Evolutionary conservation across 2,329 filamentous ascomycete genomes (phyloP).

Genomic region (Cercospora sp.): DNA sequence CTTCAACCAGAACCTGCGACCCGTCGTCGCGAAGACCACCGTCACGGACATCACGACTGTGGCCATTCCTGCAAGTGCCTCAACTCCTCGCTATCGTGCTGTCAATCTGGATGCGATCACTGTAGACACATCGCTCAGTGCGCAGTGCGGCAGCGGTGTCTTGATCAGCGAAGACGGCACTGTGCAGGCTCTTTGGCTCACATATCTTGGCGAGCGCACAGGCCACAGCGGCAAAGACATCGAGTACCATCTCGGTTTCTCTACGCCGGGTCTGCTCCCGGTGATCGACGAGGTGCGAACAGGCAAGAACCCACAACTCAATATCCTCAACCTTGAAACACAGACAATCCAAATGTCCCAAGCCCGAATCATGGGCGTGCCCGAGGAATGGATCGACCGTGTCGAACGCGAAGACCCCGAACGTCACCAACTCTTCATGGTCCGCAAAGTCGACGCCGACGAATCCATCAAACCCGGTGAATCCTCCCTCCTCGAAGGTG

Average conservation of each 20-base stretch:
- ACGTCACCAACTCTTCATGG: conserved; percentile 97
- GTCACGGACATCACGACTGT: conserved; percentile 98
- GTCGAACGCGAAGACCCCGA: conserved; percentile 86
- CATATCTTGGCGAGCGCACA: conserved; percentile 88
- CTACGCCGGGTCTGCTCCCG: conserved; percentile 82
- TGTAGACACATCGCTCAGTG: conserved; percentile 87
- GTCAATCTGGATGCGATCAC: conserved; percentile 97
- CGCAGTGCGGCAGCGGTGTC: conserved; percentile 91
- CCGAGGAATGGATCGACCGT: conserved; percentile 90
- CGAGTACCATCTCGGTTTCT: conserved; percentile 92
- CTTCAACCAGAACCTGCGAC: conserved; percentile 93
- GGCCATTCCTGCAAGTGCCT: conserved; percentile 88
- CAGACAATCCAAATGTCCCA: conserved; percentile 96
- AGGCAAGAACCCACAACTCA: conserved; percentile 74
- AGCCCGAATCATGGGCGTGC: conserved; percentile 93
- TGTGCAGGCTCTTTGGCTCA: conserved; percentile 94
- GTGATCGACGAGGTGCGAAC: conserved; percentile 84
- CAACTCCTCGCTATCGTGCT: conserved; percentile 88
- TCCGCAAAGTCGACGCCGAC: conserved; percentile 75
- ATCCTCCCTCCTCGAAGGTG: conserved; percentile 70
- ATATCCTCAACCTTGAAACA: conserved; percentile 92
- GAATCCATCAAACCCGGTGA: conserved; percentile 46
- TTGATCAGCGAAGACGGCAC: conserved; percentile 85
- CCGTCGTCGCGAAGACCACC: conserved; percentile 89
- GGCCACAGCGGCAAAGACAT: conserved; percentile 80